Evolutionary conservation across 257 asterid species (phyloP).

Genomic region (Jacaranda mimosifolia): DNA sequence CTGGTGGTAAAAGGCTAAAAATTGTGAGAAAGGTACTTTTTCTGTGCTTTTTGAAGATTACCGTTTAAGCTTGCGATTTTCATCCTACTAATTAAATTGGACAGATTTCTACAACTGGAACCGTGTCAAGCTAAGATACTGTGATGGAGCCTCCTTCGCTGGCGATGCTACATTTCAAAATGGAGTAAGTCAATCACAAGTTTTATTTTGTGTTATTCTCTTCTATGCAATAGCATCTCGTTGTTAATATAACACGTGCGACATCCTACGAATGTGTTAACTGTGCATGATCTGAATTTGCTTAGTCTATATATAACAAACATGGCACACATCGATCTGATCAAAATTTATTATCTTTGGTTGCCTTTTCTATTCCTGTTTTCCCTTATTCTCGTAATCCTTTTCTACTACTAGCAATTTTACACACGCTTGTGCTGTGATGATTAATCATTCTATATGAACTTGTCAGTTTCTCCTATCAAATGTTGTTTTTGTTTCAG

Average conservation of each 20-base stretch:
- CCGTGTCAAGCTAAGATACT: slow-evolving; percentile 90
- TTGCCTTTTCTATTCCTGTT: background rate
- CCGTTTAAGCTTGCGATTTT: background rate
- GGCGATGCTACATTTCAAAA: slow-evolving; percentile 75
- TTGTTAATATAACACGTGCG: background rate
- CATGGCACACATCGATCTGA: too few species aligned
- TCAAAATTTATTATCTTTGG: background rate
- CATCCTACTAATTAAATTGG: slow-evolving; percentile 26
- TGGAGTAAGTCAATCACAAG: slow-evolving; percentile 61
- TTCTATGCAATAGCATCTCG: background rate
- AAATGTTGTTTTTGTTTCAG: background rate
- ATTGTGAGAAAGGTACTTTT: background rate
- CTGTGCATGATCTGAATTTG: background rate
- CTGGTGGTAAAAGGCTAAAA: background rate
- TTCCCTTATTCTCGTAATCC: background rate
- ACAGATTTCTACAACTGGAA: slow-evolving; percentile 98
- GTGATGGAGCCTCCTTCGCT: slow-evolving; percentile 96
- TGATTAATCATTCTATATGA: background rate
- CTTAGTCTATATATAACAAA: background rate
- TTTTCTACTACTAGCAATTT: background rate
- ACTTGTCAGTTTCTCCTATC: background rate
- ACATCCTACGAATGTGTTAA: background rate
- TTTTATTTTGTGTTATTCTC: background rate
- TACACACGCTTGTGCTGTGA: background rate
- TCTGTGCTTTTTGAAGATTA: background rate